A percentile compares a stretch with the other conserved stretches of the same genome.
phyloP scores from a whole-genome alignment of 495 filamentous ascomycete species.

The Neohortaea acidophila region DNA sequence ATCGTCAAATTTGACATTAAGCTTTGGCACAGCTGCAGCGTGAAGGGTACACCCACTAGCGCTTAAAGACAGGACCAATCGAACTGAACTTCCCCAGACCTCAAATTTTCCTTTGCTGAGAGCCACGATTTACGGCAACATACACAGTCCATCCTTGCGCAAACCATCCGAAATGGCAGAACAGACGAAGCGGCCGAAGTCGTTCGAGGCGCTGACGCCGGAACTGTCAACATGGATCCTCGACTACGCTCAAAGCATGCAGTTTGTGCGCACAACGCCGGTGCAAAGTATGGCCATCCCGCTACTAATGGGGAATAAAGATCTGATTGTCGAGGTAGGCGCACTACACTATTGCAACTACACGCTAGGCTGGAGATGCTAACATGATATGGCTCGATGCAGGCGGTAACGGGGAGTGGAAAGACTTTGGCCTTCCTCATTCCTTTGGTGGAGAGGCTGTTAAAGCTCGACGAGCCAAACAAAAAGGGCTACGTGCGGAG shows the following conservation, averaged over 20 bases:
- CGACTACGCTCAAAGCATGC: conserved; percentile 68
- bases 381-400: background rate
- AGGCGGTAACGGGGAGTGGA: conserved; percentile 85
- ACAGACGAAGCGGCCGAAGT: conserved; percentile 28
- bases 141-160: no score
- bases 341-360: background rate
- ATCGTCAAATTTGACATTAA: no score
- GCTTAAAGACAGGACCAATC: no score
- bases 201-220: conserved; percentile 68
- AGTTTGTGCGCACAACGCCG: conserved; percentile 77
- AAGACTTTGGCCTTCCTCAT: conserved; percentile 89
- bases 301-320: conserved; percentile 82
- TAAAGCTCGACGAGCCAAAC: conserved; percentile 57
- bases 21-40: no score
- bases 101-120: no score
- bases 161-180: no score
- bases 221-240: conserved; percentile 79
- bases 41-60: no score
- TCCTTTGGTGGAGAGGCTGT: conserved; percentile 69
- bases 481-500: conserved; percentile 81
- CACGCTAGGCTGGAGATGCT: conserved; percentile 4
- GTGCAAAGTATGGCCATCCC: conserved; percentile 91
- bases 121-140: no score
- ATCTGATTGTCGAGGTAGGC: conserved; percentile 73
- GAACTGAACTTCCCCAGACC: no score